Evolutionary conservation across 2,329 filamentous ascomycete genomes (phyloP), one percentile per base, ranked within the genome.

Genomic region (Penicillium brevicompactum): DNA sequence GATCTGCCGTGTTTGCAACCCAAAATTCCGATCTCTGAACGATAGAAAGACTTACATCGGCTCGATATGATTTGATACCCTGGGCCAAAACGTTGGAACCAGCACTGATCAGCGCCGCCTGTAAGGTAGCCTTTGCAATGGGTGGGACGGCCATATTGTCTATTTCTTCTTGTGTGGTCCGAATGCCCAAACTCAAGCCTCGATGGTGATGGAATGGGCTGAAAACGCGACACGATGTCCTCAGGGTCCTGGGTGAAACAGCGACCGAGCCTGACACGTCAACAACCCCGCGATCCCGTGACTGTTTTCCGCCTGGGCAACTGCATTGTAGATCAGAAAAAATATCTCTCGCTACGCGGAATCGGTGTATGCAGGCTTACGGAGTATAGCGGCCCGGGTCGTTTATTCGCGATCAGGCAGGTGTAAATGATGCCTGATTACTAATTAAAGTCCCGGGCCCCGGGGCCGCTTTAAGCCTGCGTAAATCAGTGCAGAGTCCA

Each of bases 81-180:
- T 86, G 83, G 22, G 83, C 82, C 48, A 82, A 70, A 40, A 84
- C 66, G 63, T 85, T 85, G 31, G 82, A 84, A 14, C 74, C 71
- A 5, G 78, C 78, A 21, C 82, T 82, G 9, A 85, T 75, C 41
- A 74, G 68, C 7, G 79, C 75, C 18, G 83, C 79, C 67, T 84
- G 82, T 31, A 84, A 61, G 30, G 82, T 83, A 50, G 82, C 80
- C 57, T 76, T 78, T 46, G 79, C 70, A 58, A 85, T 80, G 2
- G 79, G 79, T 37, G 81, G 81, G 3, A 67, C 42, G 7, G 64
- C 59, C 68, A 70, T 71, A 22, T 11, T 30, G 5, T 8, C 5
- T 27, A 2, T 27, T 27, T 27, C 24, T 27, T 27, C 24, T 27
- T 27, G 24, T 6, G 5, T 27, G 5, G 24, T 34, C 5, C 32